Evolutionary conservation across 23 red algal species (phyloP), one percentile per base, ranked within the genome.

Genomic region (Pyropia haitanensis): DNA sequence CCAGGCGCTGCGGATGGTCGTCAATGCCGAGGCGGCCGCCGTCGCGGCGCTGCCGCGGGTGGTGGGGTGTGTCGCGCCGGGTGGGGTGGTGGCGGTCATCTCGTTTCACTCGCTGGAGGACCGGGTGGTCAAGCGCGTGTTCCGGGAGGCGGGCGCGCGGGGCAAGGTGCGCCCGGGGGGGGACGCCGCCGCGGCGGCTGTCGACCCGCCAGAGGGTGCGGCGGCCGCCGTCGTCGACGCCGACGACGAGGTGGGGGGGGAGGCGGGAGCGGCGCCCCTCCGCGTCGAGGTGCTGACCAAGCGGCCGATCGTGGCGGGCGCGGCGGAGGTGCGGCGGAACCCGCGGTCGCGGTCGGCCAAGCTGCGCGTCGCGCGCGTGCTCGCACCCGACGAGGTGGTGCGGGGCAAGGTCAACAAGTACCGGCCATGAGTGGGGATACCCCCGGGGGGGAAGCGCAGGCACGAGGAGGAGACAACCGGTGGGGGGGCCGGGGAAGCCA

Each of bases 71-170:
- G 78, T 48, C 58, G 48, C 86, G 3, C 54, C 34, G 16, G 51
- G 50, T 1, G 63, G 66, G 0, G 56, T 81, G 2, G 61, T 46
- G n/a, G 85, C 30, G 25, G 82, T 91, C 3, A 91, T 98, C 29
- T 71, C 66, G 3, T 98, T 98, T 48, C 94, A 98, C 55, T 79
- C 71, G 3, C 53, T 91, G 32, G 94, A 98, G 72, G 94, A 98
- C 66, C 74, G 94, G 31, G 87, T 98, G 46, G 94, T 85, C 53
- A 98, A 98, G 67, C 61, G 63, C 14, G 57, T 72, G 29, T 91
- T 91, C 49, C 55, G 72, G 25, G 49, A 59, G 44, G 15, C 17
- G 48, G 73, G 71, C 8, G 54, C 52, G 31, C 39, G 39, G 7
- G 39, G 39, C 39, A 46, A 46, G 39, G 39, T 46, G 10, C 39